Base-by-base conservation (phyloP, 495 filamentous ascomycete species). In the Sordaria brevicollis region DNA sequence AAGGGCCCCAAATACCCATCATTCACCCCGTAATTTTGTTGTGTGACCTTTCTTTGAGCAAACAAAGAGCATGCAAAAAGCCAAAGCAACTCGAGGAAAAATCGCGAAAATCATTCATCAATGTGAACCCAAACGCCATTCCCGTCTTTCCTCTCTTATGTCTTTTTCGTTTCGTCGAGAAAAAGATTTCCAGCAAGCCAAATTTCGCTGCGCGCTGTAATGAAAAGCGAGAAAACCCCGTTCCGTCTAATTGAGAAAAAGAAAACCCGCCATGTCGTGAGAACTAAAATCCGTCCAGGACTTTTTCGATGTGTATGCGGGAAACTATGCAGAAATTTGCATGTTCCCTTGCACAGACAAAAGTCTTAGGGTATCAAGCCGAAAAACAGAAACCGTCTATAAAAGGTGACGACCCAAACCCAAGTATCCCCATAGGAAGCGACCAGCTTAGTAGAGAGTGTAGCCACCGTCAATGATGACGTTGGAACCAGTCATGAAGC, bases 401-500 rank as follows among this genome's bases (percentile, higher is more conserved):
- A 69, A 68, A 65, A 35, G 62, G 33, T 35, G 33, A 67, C 21
- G 19, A 10, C 8, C 36, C 25, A 36, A 67, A 15, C 11, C 66
- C 17, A 39, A 36, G 31, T 19, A 49, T 39, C 29, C n/a, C 8
- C 41, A 29, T 11, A 54, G 35, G n/a, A n/a, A 43, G 66, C 34
- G 19, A 13, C 29, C n/a, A 25, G 17, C 57, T 80, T 81, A 83
- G 72, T 78, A 80, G 68, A 81, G 80, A 5, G 82, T 82, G 75
- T 83, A 86, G 70, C 89, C 84, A 74, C 88, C 91, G 78, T 93
- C 90, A 67, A 90, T 89, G 71, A 91, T 84, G 73, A 93, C 84
- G 81, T 95, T 90, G 69, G 86, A 81, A 25, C 93, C 93, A 31
- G 92, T 96, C 83, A 94, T 90, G 80, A 92, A 97, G 21, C 82